Base-by-base conservation (phyloP, 768 basidiomycete species). In the Crucibulum laeve region DNA sequence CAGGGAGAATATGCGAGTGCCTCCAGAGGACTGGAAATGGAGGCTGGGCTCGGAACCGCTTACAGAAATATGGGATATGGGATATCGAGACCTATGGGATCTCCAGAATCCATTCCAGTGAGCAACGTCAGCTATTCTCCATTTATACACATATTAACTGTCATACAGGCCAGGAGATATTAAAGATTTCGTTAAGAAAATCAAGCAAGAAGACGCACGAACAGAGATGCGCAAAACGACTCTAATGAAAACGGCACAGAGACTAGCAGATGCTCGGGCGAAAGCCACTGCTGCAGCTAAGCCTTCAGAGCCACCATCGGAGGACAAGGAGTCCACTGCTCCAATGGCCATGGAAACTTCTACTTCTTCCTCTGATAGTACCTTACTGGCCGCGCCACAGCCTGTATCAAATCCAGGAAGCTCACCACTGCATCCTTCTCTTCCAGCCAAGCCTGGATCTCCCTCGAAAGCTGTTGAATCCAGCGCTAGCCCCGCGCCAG, bases 61-160 rank as follows among this genome's bases (percentile, higher is more conserved):
- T 56, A 86, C 85, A 2, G 86, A 89, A 48, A 84, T 89, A 22
- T 92, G 89, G 89, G 77, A 80, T 44, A 80, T 86, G 80, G 88
- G 89, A 13, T 90, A 84, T 54, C 68, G 78, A 48, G 77, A 78
- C 38, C 55, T 87, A 43, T 42, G 53, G 7, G 84, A 89, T 59
- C 59, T 90, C 21, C 70, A 84, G 55, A 75, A 69, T 45, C 79
- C 80, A 8, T 83, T 82, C 72, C 76, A 74, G 87, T 87, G 53
- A 59, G 35, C 18, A 36, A 8, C 74, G 65, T 50, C 39, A 53
- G 35, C 33, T 11, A 23, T 35, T 40, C 34, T 14, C 30, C 13
- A 28, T 47, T 47, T 22, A 53, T 40, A 11, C 38, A 40, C 6
- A 23, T 30, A 30, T 18, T 44, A 8, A 22, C 17, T 21, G 36